A percentile compares a stretch with the other conserved stretches of the same genome.
These are phyloP conservation scores for Didymella lethalis DNA, from an alignment of 2,329 filamentous ascomycete genomes.

Conservation along the genomic window DNA sequence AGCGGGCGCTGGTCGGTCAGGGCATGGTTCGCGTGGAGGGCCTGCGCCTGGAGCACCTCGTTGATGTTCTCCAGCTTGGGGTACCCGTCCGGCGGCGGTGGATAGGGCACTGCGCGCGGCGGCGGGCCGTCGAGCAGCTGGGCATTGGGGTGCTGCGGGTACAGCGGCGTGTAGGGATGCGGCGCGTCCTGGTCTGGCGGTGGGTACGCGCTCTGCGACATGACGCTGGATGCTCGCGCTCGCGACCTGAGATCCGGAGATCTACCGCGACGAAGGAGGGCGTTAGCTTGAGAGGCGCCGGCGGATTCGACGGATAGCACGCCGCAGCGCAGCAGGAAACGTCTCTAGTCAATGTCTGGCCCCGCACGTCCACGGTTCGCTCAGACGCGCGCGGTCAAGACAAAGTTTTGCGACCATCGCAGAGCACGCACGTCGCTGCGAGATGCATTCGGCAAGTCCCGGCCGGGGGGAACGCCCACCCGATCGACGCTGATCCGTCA, in stretches of 20 bases:
- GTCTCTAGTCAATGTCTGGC: conserved; percentile 2
- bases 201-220: conserved; percentile 21
- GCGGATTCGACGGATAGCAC: conserved; percentile 3
- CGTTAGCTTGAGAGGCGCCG: conserved; percentile 15
- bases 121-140: conserved; percentile 19
- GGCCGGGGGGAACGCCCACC: not conserved
- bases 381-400: conserved; percentile 2
- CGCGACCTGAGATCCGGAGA: conserved; percentile 15
- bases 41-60: conserved; percentile 49
- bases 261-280: conserved; percentile 9
- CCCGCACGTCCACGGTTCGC: not conserved
- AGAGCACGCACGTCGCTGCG: conserved; percentile 3
- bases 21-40: conserved; percentile 47
- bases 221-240: conserved; percentile 19
- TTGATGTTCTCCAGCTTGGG: conserved; percentile 49
- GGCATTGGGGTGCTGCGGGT: conserved; percentile 21
- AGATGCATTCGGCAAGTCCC: conserved; percentile 14
- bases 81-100: conserved; percentile 29
- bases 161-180: conserved; percentile 21
- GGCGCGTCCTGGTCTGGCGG: conserved; percentile 20
- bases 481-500: conserved; percentile 6
- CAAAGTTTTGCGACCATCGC: conserved; percentile 9
- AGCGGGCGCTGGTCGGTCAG: conserved; percentile 37
- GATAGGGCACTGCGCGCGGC: conserved; percentile 12
- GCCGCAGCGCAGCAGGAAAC: not conserved